Evolutionary conservation across 2,329 filamentous ascomycete genomes (phyloP).

Genomic region (Rhynchosporium graminicola): DNA sequence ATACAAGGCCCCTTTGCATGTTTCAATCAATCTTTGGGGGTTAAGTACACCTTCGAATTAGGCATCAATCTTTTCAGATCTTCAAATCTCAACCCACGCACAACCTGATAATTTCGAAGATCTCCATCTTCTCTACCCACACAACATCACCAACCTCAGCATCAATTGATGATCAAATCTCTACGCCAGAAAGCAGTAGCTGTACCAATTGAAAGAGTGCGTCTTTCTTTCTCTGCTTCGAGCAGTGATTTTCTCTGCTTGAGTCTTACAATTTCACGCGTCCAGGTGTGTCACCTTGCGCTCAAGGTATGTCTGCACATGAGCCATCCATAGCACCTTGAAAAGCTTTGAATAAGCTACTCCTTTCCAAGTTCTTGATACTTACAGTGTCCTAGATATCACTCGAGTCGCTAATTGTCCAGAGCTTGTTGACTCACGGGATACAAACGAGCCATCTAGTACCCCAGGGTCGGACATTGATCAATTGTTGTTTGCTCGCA

Average conservation of each 20-base stretch:
- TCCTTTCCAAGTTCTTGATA: background rate
- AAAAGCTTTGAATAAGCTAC: background rate
- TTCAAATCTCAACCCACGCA: background rate
- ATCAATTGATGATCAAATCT: background rate
- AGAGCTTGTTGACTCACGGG: background rate
- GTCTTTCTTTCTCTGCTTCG: background rate
- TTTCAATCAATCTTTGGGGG: background rate
- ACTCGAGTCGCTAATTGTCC: too few relatives aligned
- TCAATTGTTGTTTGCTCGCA: background rate
- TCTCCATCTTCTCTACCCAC: background rate
- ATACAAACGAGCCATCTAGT: background rate
- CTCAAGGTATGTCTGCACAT: background rate
- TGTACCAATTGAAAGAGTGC: background rate
- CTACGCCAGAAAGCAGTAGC: background rate
- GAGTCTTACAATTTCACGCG: background rate
- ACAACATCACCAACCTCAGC: background rate
- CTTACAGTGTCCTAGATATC: background rate
- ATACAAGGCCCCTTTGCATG: background rate
- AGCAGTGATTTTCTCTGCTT: background rate
- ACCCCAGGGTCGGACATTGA: background rate
- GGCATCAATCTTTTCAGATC: background rate
- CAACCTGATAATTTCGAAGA: too few relatives aligned
- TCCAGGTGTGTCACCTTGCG: background rate
- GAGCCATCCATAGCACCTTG: background rate
- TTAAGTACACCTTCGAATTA: slow-evolving; percentile 1